phyloP scores from a whole-genome alignment of 768 basidiomycete species.

The Saitozyma sp. region DNA sequence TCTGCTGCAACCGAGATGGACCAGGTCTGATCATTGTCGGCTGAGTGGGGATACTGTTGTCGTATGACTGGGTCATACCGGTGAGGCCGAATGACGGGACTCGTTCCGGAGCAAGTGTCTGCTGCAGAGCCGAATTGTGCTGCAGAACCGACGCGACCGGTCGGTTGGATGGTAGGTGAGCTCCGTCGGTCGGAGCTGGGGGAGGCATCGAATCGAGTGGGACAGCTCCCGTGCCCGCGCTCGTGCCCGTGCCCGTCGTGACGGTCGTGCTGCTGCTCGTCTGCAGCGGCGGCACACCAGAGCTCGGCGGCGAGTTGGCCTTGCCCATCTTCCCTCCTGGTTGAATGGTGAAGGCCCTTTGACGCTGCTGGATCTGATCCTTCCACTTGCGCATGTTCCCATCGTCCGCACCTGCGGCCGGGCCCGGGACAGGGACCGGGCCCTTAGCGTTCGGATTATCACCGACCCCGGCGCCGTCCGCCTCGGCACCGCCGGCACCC shows the following conservation, averaged over 20 bases:
- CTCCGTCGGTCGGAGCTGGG: background rate
- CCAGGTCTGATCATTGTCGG: background rate
- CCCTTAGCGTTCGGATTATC: background rate
- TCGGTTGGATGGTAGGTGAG: conserved; percentile 9
- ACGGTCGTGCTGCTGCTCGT: too few species aligned
- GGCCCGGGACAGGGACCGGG: background rate
- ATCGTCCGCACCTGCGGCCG: background rate
- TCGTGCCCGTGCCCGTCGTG: too few species aligned
- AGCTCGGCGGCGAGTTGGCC: conserved; percentile 1
- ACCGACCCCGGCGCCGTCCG: background rate
- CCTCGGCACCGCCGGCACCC: background rate
- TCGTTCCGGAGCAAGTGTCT: conserved; percentile 50
- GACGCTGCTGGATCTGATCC: conserved; percentile 34
- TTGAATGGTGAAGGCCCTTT: conserved; percentile 25
- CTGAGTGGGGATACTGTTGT: background rate
- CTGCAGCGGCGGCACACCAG: conserved; percentile 2
- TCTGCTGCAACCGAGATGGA: background rate
- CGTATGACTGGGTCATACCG: background rate
- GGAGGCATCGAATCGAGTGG: too few species aligned
- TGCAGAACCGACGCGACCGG: conserved; percentile 40
- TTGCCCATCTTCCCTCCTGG: conserved; percentile 18
- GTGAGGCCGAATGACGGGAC: conserved; percentile 40
- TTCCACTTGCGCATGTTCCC: conserved; percentile 28
- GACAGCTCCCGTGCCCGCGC: too few species aligned
- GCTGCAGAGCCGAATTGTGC: conserved; percentile 33